Percentiles rank a stretch among this genome's conserved stretches.
phyloP scores from a whole-genome alignment of 1,284 basidiomycete species.

The Rhodotorula sp. region DNA sequence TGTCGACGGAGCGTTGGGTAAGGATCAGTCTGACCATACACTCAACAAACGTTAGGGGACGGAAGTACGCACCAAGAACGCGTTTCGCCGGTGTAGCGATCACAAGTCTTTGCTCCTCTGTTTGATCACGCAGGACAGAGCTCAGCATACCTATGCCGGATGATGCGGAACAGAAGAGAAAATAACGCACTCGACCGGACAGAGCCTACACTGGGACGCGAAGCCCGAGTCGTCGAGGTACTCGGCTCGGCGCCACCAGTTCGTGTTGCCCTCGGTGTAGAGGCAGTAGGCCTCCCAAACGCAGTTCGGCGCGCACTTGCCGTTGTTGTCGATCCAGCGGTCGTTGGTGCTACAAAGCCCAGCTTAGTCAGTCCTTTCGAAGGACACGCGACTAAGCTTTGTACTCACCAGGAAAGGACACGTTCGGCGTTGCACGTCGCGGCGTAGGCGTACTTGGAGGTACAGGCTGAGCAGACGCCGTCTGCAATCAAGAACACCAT shows the following conservation, averaged over 20 bases:
- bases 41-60: no score
- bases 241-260: not conserved
- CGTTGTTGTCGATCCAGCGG: not conserved
- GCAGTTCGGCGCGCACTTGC: not conserved
- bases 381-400: no score
- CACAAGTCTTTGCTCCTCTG: not conserved
- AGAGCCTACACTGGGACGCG: not conserved
- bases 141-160: not conserved
- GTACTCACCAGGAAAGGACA: not conserved
- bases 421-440: not conserved
- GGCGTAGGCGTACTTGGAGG: not conserved
- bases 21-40: no score
- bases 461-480: not conserved
- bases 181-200: not conserved
- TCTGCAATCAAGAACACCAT: not conserved
- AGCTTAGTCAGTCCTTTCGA: accelerated
- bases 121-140: not conserved
- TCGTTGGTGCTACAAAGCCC: not conserved
- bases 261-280: not conserved
- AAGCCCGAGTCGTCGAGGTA: not conserved
- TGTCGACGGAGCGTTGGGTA: no score
- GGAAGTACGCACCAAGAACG: not conserved
- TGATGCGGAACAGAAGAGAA: not conserved
- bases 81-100: not conserved
- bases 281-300: not conserved